phyloP scores from a whole-genome alignment of 495 filamentous ascomycete species.

The Lentithecium fluviatile region DNA sequence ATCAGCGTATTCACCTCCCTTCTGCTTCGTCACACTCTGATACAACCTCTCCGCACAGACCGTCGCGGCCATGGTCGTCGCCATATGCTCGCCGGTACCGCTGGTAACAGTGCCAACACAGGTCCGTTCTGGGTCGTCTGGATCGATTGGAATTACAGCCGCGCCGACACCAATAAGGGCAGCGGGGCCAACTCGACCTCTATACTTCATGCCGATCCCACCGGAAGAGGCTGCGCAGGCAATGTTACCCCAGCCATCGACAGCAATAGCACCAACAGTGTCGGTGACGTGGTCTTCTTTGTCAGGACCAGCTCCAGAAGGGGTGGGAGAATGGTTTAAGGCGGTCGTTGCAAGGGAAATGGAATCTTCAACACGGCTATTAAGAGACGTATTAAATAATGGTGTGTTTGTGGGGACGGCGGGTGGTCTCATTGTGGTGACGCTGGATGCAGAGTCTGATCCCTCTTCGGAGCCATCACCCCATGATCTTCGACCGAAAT shows the following conservation, averaged over 20 bases:
- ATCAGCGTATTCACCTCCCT: conserved; percentile 59
- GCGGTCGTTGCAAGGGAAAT: conserved; percentile 19
- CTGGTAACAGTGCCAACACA: conserved; percentile 79
- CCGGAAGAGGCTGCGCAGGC: conserved; percentile 97
- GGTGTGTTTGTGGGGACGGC: background rate
- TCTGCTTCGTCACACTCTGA: conserved; percentile 57
- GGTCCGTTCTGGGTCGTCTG: conserved; percentile 58
- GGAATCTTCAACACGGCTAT: conserved; percentile 16
- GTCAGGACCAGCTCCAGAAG: background rate
- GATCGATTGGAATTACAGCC: conserved; percentile 71
- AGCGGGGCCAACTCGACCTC: conserved; percentile 84
- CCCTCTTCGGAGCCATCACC: conserved; percentile 41
- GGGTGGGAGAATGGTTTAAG: background rate
- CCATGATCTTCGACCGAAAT: conserved; percentile 15
- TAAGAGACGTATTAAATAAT: conserved; percentile 15
- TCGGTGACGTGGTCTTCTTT: conserved; percentile 67
- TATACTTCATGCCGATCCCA: conserved; percentile 98
- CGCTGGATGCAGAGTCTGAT: conserved; percentile 25
- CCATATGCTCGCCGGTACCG: conserved; percentile 97
- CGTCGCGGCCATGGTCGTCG: conserved; percentile 78
- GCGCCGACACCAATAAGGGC: conserved; percentile 90
- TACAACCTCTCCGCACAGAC: conserved; percentile 77
- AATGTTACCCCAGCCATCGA: conserved; percentile 81
- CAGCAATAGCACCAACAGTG: conserved; percentile 91
- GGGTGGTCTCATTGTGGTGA: conserved; percentile 5